A percentile compares a stretch with the other conserved stretches of the same genome.
Conservation (phyloP, 148 eudicot genomes). For the Rhododendron ferrugineum region DNA sequence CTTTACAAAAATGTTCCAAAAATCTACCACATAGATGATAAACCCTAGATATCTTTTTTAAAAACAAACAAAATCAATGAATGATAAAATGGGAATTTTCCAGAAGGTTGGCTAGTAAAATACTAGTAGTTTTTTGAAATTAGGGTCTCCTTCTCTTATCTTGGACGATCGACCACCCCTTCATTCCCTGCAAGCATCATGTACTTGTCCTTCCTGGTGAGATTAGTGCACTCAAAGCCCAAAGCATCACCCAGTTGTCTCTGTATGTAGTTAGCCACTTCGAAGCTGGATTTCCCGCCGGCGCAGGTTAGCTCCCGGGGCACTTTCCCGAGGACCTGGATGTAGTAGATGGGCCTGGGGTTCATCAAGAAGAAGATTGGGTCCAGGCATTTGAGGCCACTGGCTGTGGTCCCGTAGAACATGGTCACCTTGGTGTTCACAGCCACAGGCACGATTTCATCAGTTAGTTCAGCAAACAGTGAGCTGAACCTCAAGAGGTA, state of each 20-base stretch:
- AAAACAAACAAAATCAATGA: not conserved
- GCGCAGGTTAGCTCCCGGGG: conserved; percentile 33
- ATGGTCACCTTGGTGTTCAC: conserved; percentile 56
- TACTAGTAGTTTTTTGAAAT: not conserved
- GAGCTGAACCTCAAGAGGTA: conserved; percentile 80
- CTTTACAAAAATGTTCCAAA: not conserved
- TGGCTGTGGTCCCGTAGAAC: conserved; percentile 92
- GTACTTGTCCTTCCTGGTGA: conserved; percentile 79
- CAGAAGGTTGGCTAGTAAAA: not conserved
- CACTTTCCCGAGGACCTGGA: conserved; percentile 39
- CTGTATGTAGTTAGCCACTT: conserved; percentile 78
- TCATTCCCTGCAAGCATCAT: conserved; percentile 85
- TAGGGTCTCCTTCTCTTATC: conserved; percentile 11
- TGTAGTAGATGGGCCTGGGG: conserved; percentile 62
- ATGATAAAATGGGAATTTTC: conserved; percentile 3
- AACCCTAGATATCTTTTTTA: not conserved
- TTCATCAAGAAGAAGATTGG: conserved; percentile 87
- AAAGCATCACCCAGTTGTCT: conserved; percentile 56
- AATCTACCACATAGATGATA: not conserved
- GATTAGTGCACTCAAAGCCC: conserved; percentile 66
- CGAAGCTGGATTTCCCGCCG: conserved; percentile 50
- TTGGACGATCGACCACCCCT: conserved; percentile 32
- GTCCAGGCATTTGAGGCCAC: conserved; percentile 80
- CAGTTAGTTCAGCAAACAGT: conserved; percentile 65
- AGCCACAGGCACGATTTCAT: conserved; percentile 85